A percentile compares a stretch with the other conserved stretches of the same genome.
These are phyloP conservation scores for Melanomma pulvis-pyrius DNA, from an alignment of 495 filamentous ascomycete species.

Conservation along the genomic window DNA sequence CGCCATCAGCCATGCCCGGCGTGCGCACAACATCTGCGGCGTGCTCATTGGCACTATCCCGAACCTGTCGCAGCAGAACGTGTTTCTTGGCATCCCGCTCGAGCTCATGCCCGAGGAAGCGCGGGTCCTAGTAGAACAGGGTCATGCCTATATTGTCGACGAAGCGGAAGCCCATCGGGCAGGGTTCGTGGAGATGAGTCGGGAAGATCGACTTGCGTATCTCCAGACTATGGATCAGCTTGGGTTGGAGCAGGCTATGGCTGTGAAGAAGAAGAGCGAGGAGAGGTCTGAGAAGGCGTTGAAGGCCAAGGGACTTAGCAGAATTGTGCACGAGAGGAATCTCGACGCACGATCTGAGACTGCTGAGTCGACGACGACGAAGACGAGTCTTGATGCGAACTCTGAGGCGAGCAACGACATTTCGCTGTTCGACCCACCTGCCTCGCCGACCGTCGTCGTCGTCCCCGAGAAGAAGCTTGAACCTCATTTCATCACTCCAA, in stretches of 20 bases:
- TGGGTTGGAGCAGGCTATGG: slow-evolving; percentile 51
- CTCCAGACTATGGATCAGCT: slow-evolving; percentile 43
- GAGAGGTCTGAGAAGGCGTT: slow-evolving; percentile 35
- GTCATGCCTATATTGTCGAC: slow-evolving; percentile 76
- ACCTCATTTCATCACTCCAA: slow-evolving; percentile 59
- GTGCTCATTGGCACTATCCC: slow-evolving; percentile 85
- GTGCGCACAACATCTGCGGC: slow-evolving; percentile 81
- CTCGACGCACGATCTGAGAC: not conserved
- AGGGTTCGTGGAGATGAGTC: slow-evolving; percentile 60
- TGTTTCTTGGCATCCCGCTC: slow-evolving; percentile 85
- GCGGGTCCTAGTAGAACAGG: slow-evolving; percentile 77
- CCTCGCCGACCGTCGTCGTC: not conserved
- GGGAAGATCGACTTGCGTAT: slow-evolving; percentile 53
- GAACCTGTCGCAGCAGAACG: slow-evolving; percentile 90
- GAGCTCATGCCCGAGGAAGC: slow-evolving; percentile 92
- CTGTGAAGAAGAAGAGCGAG: slow-evolving; percentile 49
- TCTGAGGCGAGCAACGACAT: not conserved
- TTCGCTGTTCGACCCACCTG: slow-evolving; percentile 6
- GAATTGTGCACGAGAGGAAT: slow-evolving; percentile 20
- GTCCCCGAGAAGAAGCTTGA: slow-evolving; percentile 12
- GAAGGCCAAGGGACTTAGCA: slow-evolving; percentile 30
- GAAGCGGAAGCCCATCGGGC: slow-evolving; percentile 67
- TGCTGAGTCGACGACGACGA: not conserved
- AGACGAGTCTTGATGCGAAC: not conserved
- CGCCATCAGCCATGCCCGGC: slow-evolving; percentile 75